A percentile compares a stretch with the other conserved stretches of the same genome.
phyloP scores from a whole-genome alignment of 345 rosid species.

The Hibiscus trionum region DNA sequence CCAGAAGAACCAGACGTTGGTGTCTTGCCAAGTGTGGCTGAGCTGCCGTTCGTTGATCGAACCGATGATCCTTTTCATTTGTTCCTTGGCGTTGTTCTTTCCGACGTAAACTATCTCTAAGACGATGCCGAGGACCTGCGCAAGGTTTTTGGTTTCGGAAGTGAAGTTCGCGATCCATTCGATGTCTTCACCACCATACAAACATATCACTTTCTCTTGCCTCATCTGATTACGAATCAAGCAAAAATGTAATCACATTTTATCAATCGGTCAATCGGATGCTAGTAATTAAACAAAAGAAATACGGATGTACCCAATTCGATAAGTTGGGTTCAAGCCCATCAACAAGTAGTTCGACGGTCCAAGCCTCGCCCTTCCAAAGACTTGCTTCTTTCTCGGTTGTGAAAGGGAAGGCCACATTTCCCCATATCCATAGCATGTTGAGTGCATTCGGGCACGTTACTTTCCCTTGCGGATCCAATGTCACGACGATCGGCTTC shows the following conservation, averaged over 20 bases:
- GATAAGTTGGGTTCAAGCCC: background rate
- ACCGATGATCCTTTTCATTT: background rate
- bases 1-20: background rate
- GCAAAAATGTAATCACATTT: background rate
- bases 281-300: too few relatives aligned
- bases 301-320: background rate
- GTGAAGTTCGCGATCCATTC: constrained; percentile 2
- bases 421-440: constrained; percentile 46
- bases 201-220: background rate
- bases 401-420: constrained; percentile 17
- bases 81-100: constrained; percentile 41
- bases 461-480: constrained; percentile 13
- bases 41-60: background rate
- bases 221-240: background rate
- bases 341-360: background rate
- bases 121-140: background rate
- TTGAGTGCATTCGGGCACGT: constrained; percentile 2
- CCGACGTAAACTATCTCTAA: constrained; percentile 66
- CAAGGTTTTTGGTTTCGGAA: background rate
- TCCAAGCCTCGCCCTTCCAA: background rate
- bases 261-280: too few relatives aligned
- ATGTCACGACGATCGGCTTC: constrained; percentile 57
- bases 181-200: background rate
- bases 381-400: constrained; percentile 3
- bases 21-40: background rate